Evolutionary conservation across 148 eudicot species (phyloP).

Genomic region (Tetragonia tetragonoides): DNA sequence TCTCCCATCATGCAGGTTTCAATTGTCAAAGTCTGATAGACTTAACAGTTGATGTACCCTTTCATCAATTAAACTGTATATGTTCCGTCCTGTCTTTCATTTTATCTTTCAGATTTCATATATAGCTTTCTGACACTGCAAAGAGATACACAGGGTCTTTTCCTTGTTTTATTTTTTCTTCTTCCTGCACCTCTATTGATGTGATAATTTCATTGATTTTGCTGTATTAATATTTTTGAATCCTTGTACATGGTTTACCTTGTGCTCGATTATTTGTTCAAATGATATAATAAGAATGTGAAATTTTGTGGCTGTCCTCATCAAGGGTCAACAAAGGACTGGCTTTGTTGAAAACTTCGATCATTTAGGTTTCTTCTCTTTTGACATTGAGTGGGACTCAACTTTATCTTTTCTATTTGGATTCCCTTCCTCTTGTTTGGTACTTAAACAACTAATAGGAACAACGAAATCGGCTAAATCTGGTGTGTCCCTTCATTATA

Average conservation of each 20-base stretch:
- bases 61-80: slow-evolving; percentile 17
- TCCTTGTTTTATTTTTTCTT: neutral
- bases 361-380: neutral
- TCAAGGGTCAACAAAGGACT: neutral
- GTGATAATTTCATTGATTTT: slow-evolving; percentile 11
- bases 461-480: no score
- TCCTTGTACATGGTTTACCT: slow-evolving; percentile 28
- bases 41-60: slow-evolving; percentile 11
- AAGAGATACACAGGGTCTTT: slow-evolving; percentile 11
- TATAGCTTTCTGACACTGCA: slow-evolving; percentile 5
- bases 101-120: neutral
- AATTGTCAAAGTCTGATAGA: neutral
- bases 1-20: neutral
- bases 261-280: slow-evolving; percentile 4
- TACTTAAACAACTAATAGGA: neutral
- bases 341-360: neutral
- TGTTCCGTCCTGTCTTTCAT: neutral
- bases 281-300: slow-evolving; percentile 22
- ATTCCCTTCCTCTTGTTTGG: no score
- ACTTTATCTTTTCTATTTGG: no score
- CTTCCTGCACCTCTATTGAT: neutral
- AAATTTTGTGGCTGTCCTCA: neutral
- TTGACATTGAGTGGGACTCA: no score
- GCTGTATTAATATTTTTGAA: slow-evolving; percentile 3
- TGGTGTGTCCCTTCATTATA: no score